Evolutionary conservation across 1,284 basidiomycete species (phyloP), one percentile per base, ranked within the genome.

Genomic region (Sanguinoderma infundibulare): DNA sequence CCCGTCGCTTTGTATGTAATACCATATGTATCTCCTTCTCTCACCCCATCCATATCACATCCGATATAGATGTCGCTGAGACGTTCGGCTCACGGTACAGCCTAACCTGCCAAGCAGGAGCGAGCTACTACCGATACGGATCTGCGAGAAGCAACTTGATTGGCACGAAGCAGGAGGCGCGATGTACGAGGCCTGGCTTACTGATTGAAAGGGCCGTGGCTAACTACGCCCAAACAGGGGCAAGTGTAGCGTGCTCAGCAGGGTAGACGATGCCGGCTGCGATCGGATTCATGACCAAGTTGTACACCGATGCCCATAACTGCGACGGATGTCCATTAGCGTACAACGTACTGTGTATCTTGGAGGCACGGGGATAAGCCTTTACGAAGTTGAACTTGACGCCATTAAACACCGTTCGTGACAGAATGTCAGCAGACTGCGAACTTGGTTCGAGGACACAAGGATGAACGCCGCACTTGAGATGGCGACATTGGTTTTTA

Each of bases 221-320:
- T 15, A 94, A 75, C 1, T 91, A 90, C 15, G 89, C 87, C 91
- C 91, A 94, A 2, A 94, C 91, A 5, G 92, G 91, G 40, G 83
- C 79, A 38, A 94, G 80, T 47, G 89, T 80, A 22, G 81, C 81
- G 59, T 86, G 84, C n/a, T 84, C 81, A 15, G 82, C 81, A 8
- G 89, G 87, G 71, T 91, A 94, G 14, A 94, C 81, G 1, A 86
- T 87, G 0, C 92, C 92, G 0, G 91, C 91, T 12, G 92, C 92
- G 53, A 94, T 81, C 0, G 92, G 91, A 4, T 94, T 66, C 9
- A 87, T 84, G 47, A 85, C 74, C 7, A 85, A 63, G 67, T 91
- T 91, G 72, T 91, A 91, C 55, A 87, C 71, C n/a, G 83, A 74
- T 1, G 92, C 91, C 89, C 91, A 94, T 28, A 70, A 61, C 69